phyloP scores from a whole-genome alignment of 495 filamentous ascomycete species.

The Tuber magnatum region DNA sequence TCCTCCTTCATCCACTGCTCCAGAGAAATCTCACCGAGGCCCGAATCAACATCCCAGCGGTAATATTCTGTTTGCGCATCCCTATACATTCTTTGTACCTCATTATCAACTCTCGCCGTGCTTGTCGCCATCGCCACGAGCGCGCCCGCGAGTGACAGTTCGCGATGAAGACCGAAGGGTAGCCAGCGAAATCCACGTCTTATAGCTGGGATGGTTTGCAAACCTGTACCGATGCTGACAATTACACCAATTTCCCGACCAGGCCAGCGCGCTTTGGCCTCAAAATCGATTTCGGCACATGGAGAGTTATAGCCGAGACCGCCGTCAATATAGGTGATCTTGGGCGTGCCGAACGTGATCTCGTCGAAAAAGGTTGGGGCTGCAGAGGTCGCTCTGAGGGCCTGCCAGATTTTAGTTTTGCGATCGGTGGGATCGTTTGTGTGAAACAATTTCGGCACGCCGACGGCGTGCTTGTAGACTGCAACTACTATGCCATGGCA shows the following conservation, averaged over 20 bases:
- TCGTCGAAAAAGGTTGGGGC: constrained; percentile 92
- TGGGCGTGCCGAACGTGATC: constrained; percentile 80
- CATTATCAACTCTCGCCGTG: constrained; percentile 26
- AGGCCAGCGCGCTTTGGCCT: constrained; percentile 85
- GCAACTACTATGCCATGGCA: constrained; percentile 58
- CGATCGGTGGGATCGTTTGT: constrained; percentile 81
- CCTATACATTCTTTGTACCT: constrained; percentile 30
- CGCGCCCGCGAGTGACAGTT: constrained; percentile 19
- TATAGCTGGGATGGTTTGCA: constrained; percentile 36
- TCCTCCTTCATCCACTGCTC: constrained; percentile 33
- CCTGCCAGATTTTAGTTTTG: constrained; percentile 89
- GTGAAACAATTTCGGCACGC: constrained; percentile 62
- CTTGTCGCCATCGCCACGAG: constrained; percentile 30
- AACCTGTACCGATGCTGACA: constrained; percentile 79
- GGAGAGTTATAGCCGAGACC: constrained; percentile 85
- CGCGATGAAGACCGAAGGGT: constrained; percentile 16
- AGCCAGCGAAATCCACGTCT: constrained; percentile 9
- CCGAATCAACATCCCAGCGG: constrained; percentile 29
- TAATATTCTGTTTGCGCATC: constrained; percentile 27
- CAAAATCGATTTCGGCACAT: constrained; percentile 76
- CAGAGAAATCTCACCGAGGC: constrained; percentile 22
- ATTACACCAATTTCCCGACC: constrained; percentile 87
- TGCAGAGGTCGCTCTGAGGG: constrained; percentile 81
- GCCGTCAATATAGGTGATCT: constrained; percentile 83
- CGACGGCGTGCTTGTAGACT: constrained; percentile 74